Evolutionary conservation across 306 rosid species (phyloP), one percentile per base, ranked within the genome.

Genomic region (Chamaecrista fasciculata): DNA sequence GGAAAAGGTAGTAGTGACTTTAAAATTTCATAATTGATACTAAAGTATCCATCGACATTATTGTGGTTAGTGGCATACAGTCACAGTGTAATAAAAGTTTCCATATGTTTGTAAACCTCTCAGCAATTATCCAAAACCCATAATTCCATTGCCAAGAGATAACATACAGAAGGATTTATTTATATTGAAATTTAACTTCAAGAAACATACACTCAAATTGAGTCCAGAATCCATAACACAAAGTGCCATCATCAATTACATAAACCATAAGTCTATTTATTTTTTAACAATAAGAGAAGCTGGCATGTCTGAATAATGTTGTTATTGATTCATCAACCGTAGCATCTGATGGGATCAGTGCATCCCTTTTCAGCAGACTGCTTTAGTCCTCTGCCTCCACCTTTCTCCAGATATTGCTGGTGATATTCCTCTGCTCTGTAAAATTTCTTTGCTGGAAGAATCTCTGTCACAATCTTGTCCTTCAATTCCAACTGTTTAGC

Each of bases 401-500:
- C 98, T 44, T 88, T 90, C 76, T 85, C 90, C 64, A 93, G 85
- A 79, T 93, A 93, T 36, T 93, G 98, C 78, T 90, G 97, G 75
- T 93, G 98, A 59, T 93, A 90, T 68, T 93, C 98, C 83, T 90
- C 97, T 11, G 98, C 98, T 62, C 79, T 77, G 80, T 88, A 93
- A 43, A 90, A 93, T 58, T 85, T 86, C 85, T 86, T 90, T 11
- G 96, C 92, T 1, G 94, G 91, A 64, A 90, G 80, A 69, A 93
- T 85, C 78, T 93, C 98, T 2, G 96, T 90, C 59, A 90, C 97
- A 59, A 93, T 62, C 57, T 56, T 78, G 2, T 67, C 86, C 63
- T 77, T 59, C 11, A 69, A 20, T 76, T 90, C 90, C 76, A 48
- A 37, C 19, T 93, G 93, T 76, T 80, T 86, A 33, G 94, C 89